Base-by-base conservation (phyloP, 306 rosid species). In the Trifolium pratense region DNA sequence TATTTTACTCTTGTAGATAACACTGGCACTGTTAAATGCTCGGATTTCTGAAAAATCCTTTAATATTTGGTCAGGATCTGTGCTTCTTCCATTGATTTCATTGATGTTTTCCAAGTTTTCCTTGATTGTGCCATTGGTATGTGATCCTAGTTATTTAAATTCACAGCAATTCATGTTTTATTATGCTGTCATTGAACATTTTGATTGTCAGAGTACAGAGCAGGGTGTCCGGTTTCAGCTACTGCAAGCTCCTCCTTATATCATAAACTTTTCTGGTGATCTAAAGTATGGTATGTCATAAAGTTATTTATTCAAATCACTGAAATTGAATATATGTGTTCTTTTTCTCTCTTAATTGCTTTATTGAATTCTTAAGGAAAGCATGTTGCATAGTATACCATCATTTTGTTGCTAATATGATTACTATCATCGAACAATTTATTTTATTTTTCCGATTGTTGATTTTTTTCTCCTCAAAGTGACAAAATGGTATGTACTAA, bases 31-130 rank as follows among this genome's bases (percentile, higher is more conserved):
- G 66, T 77, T 93, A 67, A 93, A 93, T 91, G 98, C 96, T 60
- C 92, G 97, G 40, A 74, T 93, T 76, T 93, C 98, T 69, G 76
- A 83, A 26, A 89, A 79, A 61, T 93, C 98, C 71, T 91, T 89
- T 67, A 75, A 84, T 43, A 52, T 23, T 25, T 93, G 97, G 96
- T 93, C 98, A 25, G 76, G 84, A 59, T 71, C 91, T 0, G 37
- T 83, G 83, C 80, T 93, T 76, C 91, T 86, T 70, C 98, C 98
- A 1, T 78, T 93, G 75, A 81, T 93, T 83, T 89, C 97, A 1
- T 74, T 89, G 78, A 87, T 93, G 93, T 86, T 93, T 73, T 91
- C 98, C 42, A 89, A 93, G 75, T 93, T 93, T 82, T 84, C 97
- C 15, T 81, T 93, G 92, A 93, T 93, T 77, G 81, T 79, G 23